A percentile compares a stretch with the other conserved stretches of the same genome.
phyloP scores from a whole-genome alignment of 2,329 filamentous ascomycete genomes.

The Beauveria asiatica region DNA sequence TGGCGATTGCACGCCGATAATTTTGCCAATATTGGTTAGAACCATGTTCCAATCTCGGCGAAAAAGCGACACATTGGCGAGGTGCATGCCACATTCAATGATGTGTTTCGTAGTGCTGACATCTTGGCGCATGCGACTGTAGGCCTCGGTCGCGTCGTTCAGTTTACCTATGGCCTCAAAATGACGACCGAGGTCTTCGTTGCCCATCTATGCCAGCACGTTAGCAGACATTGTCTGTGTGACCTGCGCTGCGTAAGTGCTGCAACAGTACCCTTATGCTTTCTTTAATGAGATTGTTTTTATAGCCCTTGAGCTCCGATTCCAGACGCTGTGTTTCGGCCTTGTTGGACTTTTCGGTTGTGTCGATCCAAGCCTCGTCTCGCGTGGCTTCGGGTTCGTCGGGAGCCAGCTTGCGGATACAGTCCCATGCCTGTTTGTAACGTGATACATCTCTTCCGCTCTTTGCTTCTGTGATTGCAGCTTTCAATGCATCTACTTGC shows the following conservation, averaged over 20 bases:
- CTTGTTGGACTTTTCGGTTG: conserved; percentile 56
- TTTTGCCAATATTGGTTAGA: conserved; percentile 52
- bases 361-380: conserved; percentile 70
- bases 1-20: conserved; percentile 39
- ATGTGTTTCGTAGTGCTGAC: conserved; percentile 79
- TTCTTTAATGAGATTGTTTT: conserved; percentile 95
- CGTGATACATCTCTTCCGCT: conserved; percentile 60
- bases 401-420: conserved; percentile 55
- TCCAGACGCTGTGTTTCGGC: conserved; percentile 70
- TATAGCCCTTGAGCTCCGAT: conserved; percentile 80
- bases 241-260: no score
- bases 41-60: conserved; percentile 70
- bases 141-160: conserved; percentile 64
- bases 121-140: conserved; percentile 80
- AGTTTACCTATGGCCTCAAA: conserved; percentile 73
- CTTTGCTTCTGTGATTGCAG: conserved; percentile 69
- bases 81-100: conserved; percentile 69
- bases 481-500: conserved; percentile 69
- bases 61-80: conserved; percentile 68
- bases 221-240: neutral
- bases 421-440: conserved; percentile 62
- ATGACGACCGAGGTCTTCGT: conserved; percentile 84
- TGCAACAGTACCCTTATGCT: conserved; percentile 64
- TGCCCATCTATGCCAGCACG: conserved; percentile 63
- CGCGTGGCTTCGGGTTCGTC: conserved; percentile 56